Evolutionary conservation across 2,329 filamentous ascomycete genomes (phyloP).

Genomic region (Cryphonectria carpinicola): DNA sequence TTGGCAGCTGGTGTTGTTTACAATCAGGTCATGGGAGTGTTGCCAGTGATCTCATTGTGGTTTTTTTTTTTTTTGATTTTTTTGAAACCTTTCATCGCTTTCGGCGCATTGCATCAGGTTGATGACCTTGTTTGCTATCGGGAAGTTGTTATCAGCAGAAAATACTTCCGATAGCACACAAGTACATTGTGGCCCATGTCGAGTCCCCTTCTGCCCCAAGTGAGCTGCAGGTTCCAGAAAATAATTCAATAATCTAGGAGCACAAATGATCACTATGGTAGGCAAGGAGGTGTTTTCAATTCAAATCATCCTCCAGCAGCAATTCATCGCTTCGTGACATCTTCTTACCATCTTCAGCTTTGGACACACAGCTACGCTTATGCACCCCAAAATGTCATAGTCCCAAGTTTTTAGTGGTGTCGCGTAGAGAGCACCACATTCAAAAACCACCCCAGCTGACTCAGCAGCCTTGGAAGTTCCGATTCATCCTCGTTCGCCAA

Average conservation of each 20-base stretch:
- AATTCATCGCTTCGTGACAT: background rate
- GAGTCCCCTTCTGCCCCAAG: background rate
- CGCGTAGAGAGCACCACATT: background rate
- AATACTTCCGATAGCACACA: background rate
- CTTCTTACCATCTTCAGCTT: no score
- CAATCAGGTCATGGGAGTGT: background rate
- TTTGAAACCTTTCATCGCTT: background rate
- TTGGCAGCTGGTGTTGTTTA: background rate
- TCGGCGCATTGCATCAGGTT: background rate
- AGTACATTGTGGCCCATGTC: background rate
- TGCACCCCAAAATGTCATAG: background rate
- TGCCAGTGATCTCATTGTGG: conserved; percentile 2
- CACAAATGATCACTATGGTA: background rate
- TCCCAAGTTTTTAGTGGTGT: background rate
- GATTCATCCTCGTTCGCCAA: conserved; percentile 13
- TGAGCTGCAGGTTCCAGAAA: background rate
- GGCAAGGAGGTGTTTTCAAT: background rate
- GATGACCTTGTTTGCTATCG: background rate
- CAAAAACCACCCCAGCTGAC: background rate
- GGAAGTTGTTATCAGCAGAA: background rate
- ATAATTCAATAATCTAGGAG: background rate
- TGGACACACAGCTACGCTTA: background rate
- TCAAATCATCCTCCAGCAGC: background rate
- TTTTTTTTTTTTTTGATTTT: no score
- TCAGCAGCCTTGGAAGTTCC: conserved; percentile 8